These are phyloP conservation scores for Fraxinus quadrangulata DNA, from an alignment of 257 asterid genomes.

Conservation along the genomic window DNA sequence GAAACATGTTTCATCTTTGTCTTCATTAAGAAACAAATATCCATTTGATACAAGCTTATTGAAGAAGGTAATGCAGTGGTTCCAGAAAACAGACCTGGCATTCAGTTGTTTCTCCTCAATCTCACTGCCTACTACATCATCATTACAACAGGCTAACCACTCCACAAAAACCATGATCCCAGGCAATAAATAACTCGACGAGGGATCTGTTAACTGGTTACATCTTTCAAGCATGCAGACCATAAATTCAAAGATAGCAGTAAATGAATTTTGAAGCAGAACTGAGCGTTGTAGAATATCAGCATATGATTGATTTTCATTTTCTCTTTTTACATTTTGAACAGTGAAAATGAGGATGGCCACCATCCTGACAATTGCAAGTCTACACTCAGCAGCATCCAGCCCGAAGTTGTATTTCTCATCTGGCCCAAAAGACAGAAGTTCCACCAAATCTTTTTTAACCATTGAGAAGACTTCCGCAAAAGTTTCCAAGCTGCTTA, in stretches of 20 bases:
- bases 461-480: conserved; percentile 68
- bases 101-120: conserved; percentile 70
- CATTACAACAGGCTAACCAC: conserved; percentile 85
- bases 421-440: conserved; percentile 71
- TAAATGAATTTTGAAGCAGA: conserved; percentile 75
- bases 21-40: conserved; percentile 45
- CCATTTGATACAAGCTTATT: conserved; percentile 77
- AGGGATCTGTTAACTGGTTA: conserved; percentile 71
- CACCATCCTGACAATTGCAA: conserved; percentile 68
- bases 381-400: conserved; percentile 66
- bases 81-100: conserved; percentile 82
- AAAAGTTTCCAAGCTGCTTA: conserved; percentile 85
- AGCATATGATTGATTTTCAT: conserved; percentile 83
- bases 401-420: conserved; percentile 70
- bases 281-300: conserved; percentile 91
- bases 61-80: conserved; percentile 53
- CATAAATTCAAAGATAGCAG: conserved; percentile 81
- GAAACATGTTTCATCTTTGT: conserved; percentile 81
- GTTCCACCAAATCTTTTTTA: conserved; percentile 62
- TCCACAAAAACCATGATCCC: conserved; percentile 90
- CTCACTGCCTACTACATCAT: conserved; percentile 73
- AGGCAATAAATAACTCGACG: conserved; percentile 75
- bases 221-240: conserved; percentile 78
- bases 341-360: conserved; percentile 81
- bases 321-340: conserved; percentile 75